A percentile compares a stretch with the other conserved stretches of the same genome.
Evolutionary conservation across 2,329 filamentous ascomycete species (phyloP).

Genomic region (Phialophora tarda): DNA sequence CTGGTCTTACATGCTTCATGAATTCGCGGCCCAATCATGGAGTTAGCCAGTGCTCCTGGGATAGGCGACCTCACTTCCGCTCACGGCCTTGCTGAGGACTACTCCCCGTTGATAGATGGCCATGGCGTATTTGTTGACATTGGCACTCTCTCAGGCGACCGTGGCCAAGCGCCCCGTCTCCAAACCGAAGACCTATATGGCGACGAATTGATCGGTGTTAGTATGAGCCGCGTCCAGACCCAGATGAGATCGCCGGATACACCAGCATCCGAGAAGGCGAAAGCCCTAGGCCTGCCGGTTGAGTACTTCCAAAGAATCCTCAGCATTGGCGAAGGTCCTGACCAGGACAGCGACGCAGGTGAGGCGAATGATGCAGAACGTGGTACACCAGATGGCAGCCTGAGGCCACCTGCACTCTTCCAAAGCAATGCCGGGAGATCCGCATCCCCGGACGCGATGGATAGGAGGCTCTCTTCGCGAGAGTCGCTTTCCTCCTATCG

Average conservation of each 20-base stretch:
- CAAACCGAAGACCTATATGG: slow-evolving; percentile 27
- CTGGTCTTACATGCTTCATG: slow-evolving; percentile 22
- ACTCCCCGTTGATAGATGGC: slow-evolving; percentile 12
- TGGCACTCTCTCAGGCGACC: slow-evolving; percentile 9
- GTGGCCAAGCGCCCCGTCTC: slow-evolving; percentile 9
- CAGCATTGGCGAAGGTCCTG: slow-evolving; percentile 17
- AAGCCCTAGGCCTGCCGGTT: slow-evolving; percentile 53
- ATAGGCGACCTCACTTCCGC: slow-evolving; percentile 22
- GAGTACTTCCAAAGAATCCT: slow-evolving; percentile 26
- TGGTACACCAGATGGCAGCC: background rate
- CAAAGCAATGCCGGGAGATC: slow-evolving; percentile 5
- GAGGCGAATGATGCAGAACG: slow-evolving; percentile 14
- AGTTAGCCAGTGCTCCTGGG: slow-evolving; percentile 30
- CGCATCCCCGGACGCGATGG: slow-evolving; percentile 3
- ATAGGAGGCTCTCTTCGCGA: background rate
- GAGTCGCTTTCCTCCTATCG: background rate
- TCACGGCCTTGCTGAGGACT: slow-evolving; percentile 21
- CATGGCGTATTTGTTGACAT: slow-evolving; percentile 17
- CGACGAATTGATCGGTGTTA: slow-evolving; percentile 60
- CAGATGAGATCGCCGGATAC: slow-evolving; percentile 62
- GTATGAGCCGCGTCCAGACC: slow-evolving; percentile 63
- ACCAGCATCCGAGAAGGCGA: slow-evolving; percentile 64
- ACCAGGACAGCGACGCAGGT: slow-evolving; percentile 17
- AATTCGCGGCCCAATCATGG: slow-evolving; percentile 23
- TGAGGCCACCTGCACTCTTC: slow-evolving; percentile 10